Base-by-base conservation (phyloP, 306 rosid species). In the Purshia tridentata region DNA sequence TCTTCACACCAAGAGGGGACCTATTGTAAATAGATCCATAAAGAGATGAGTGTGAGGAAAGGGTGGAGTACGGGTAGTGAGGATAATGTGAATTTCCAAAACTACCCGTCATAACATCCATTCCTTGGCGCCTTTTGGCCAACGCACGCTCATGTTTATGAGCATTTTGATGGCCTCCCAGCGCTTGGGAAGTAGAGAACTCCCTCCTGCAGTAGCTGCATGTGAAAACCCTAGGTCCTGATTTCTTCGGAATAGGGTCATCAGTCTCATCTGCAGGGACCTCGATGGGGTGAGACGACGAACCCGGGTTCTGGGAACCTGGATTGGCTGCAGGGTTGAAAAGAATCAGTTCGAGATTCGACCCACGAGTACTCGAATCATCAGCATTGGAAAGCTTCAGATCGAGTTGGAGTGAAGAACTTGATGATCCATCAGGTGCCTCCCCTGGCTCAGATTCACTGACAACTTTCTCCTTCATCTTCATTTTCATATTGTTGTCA, bases 101-200 rank as follows among this genome's bases (percentile, higher is more conserved):
- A 4, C 52, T 9, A 66, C 77, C 80, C 4, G 40, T 76, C 47
- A 65, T 41, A 8, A 15, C 52, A 12, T 70, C 84, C 3, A 80
- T 41, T 6, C 83, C 91, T 76, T 90, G 94, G 12, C 86, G 85
- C 8, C 80, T 87, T 52, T 92, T 92, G 3, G 86, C 96, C 6
- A 88, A n/a, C 0, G 88, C 92, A 0, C 92, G 88, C 81, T 90
- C 96, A 23, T 83, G 89, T 50, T 88, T 92, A 49, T 92, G 98
- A 0, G 98, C 96, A 57, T 92, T 92, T 55, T 92, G 98, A 18
- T 89, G 98, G 1, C 98, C 96, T 35, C 98, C 98, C 18, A 92
- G 49, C 0, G 98, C 98, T 48, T 92, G 98, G 1, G 96, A 88
- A 0, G 98, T 82, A 4, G 90, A 86, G 77, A 92, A 92, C 42